A percentile compares a stretch with the other conserved stretches of the same genome.
These are phyloP conservation scores for Rhodamnia rubescens DNA, from an alignment of 345 rosid genomes.

Conservation along the genomic window DNA sequence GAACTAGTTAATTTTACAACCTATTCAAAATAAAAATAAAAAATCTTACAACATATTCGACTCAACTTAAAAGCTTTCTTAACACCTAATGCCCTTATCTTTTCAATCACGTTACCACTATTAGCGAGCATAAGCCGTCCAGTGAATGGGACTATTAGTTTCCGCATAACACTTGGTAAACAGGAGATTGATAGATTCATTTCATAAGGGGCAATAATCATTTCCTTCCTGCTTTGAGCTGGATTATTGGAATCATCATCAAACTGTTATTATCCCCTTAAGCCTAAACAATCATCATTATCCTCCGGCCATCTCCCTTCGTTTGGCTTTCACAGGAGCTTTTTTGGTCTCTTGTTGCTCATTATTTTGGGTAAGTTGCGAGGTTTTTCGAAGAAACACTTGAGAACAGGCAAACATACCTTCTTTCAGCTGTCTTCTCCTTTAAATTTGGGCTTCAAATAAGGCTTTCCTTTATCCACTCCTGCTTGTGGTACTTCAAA, in stretches of 20 bases:
- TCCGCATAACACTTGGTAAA: neutral
- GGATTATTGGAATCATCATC: neutral
- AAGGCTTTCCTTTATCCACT: neutral
- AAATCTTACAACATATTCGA: too few species aligned
- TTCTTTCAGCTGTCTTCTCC: constrained; percentile 1
- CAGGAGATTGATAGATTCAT: too few species aligned
- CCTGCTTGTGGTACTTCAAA: neutral
- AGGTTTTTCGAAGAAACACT: constrained; percentile 67
- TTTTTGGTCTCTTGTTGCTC: constrained; percentile 53
- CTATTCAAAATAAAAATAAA: too few species aligned
- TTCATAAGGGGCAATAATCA: too few species aligned
- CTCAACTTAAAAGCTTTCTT: too few species aligned
- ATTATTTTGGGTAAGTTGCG: constrained; percentile 53
- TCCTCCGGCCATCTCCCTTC: neutral
- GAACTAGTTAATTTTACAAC: neutral
- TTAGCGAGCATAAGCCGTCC: neutral
- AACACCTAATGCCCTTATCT: too few species aligned
- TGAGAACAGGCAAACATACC: constrained; percentile 51
- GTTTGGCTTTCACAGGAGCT: constrained; percentile 48
- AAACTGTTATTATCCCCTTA: neutral
- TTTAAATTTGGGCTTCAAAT: neutral
- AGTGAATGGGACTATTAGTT: neutral
- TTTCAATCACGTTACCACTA: too few species aligned
- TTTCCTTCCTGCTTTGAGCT: neutral
- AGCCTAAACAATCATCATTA: neutral